Base-by-base conservation (phyloP, 2,329 filamentous ascomycete species). In the Colletotrichum filicis region DNA sequence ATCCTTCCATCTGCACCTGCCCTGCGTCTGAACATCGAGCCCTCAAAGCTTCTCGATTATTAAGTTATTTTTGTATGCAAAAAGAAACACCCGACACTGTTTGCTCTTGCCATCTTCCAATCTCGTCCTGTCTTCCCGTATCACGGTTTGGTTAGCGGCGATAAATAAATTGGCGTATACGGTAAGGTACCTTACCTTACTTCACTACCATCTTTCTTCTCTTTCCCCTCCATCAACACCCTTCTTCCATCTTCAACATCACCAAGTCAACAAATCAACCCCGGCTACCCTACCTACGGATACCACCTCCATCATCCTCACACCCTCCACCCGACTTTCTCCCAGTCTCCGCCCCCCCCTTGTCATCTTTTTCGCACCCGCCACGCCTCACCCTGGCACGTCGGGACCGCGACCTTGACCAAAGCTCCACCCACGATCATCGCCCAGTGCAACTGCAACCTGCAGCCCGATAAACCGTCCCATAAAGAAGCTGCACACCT, bases 361-460 rank as follows among this genome's bases (percentile, higher is more conserved):
- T 5, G 58, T 61, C 42, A 52, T 53, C 26, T 11, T 26, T 64
- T 46, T 61, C 32, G 63, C 55, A 60, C 70, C 67, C 69, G 46
- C 68, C 62, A 26, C 49, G 65, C 42, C 46, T 52, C 35, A 53
- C 58, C 64, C 69, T 30, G 64, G 57, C 64, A 46, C 59, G 60
- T 49, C 57, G 63, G 30, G 49, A 30, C 61, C 60, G 60, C 46
- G 28, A 63, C 60, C 37, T 30, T 30, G 28, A n/a, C 42, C 53
- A n/a, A 26, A 53, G 46, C 70, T 64, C 71, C 71, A 73, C 71
- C 57, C 61, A 73, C 66, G 71, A 73, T 73, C 71, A 61, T 66
- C 66, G 55, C 66, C 60, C 60, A 28, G 71, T 73, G 71, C 56
- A 61, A 73, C 71, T 73, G 71, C 61, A 73, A 70, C 70, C 70